These are phyloP conservation scores for Nakazawaea anatomiae DNA, from an alignment of 805 yeast species.

Conservation along the genomic window DNA sequence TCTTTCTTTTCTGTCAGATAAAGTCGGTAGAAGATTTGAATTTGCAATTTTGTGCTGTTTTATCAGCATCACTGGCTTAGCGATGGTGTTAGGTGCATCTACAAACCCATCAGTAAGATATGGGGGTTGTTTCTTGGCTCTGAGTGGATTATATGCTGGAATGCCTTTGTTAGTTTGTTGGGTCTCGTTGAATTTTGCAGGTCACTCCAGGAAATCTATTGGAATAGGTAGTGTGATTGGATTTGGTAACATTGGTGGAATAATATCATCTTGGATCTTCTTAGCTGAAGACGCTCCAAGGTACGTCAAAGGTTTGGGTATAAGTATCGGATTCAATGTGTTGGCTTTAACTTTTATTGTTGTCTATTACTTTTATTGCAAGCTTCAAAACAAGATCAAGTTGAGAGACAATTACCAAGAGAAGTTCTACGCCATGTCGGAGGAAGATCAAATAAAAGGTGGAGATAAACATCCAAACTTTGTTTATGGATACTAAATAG, in stretches of 20 bases:
- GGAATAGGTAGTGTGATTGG: slow-evolving; percentile 58
- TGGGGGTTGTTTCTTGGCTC: slow-evolving; percentile 53
- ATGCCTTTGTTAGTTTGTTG: slow-evolving; percentile 58
- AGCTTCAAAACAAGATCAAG: slow-evolving; percentile 29
- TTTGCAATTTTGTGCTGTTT: slow-evolving; percentile 19
- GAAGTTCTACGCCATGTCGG: slow-evolving; percentile 21
- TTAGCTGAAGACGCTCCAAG: slow-evolving; percentile 44
- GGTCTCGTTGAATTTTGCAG: slow-evolving; percentile 49
- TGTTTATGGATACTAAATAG: slow-evolving; percentile 1
- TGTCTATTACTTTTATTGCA: slow-evolving; percentile 25
- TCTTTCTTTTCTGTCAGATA: slow-evolving; percentile 61
- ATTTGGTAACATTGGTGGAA: slow-evolving; percentile 60
- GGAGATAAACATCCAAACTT: slow-evolving; percentile 23
- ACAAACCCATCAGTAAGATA: slow-evolving; percentile 34
- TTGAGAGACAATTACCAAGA: slow-evolving; percentile 24
- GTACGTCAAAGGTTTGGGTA: slow-evolving; percentile 45
- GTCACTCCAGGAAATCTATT: slow-evolving; percentile 48
- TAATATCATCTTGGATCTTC: slow-evolving; percentile 47
- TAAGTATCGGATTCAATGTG: slow-evolving; percentile 41
- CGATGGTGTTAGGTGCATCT: slow-evolving; percentile 38
- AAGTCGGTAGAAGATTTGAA: slow-evolving; percentile 35
- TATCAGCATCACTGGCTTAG: slow-evolving; percentile 41
- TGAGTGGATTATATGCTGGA: slow-evolving; percentile 44
- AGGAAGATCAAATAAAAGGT: slow-evolving; percentile 26
- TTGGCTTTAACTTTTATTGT: slow-evolving; percentile 32